Percentiles rank a stretch among this genome's conserved stretches.
Evolutionary conservation across 176 grass and related monocot species (phyloP).

Genomic region (Zizania latifolia): DNA sequence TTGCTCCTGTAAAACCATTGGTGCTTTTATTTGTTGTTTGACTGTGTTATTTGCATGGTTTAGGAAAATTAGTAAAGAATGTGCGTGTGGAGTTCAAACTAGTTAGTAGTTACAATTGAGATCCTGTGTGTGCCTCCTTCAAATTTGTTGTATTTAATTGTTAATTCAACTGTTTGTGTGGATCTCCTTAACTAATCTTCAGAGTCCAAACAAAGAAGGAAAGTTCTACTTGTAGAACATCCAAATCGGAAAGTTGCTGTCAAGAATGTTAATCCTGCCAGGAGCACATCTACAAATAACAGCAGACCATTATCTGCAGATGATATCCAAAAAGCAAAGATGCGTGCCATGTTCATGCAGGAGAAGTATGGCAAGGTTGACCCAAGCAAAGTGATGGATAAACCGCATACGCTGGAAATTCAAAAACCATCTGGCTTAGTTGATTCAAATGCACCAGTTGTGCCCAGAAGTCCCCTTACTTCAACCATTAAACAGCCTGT

Average conservation of each 20-base stretch:
- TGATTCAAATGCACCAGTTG: background rate
- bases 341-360: slow-evolving; percentile 90
- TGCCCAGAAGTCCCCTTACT: slow-evolving; percentile 14
- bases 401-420: slow-evolving; percentile 30
- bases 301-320: slow-evolving; percentile 87
- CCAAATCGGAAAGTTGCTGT: slow-evolving; percentile 54
- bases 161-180: background rate
- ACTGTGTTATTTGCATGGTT: background rate
- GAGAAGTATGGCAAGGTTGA: slow-evolving; percentile 85
- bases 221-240: slow-evolving; percentile 83
- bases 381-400: slow-evolving; percentile 37
- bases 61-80: background rate
- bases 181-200: slow-evolving; percentile 64
- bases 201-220: slow-evolving; percentile 86
- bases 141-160: slow-evolving; percentile 3
- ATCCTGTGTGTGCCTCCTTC: too few relatives aligned
- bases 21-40: background rate
- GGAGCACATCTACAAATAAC: slow-evolving; percentile 46
- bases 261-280: slow-evolving; percentile 54
- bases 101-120: too few relatives aligned
- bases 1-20: background rate
- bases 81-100: background rate
- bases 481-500: slow-evolving; percentile 18
- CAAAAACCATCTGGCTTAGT: slow-evolving; percentile 24
- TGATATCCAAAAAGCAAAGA: slow-evolving; percentile 98